Percentiles rank a stretch among this genome's conserved stretches.
phyloP scores from a whole-genome alignment of 495 filamentous ascomycete genomes.

The Aspergillus nidulans region DNA sequence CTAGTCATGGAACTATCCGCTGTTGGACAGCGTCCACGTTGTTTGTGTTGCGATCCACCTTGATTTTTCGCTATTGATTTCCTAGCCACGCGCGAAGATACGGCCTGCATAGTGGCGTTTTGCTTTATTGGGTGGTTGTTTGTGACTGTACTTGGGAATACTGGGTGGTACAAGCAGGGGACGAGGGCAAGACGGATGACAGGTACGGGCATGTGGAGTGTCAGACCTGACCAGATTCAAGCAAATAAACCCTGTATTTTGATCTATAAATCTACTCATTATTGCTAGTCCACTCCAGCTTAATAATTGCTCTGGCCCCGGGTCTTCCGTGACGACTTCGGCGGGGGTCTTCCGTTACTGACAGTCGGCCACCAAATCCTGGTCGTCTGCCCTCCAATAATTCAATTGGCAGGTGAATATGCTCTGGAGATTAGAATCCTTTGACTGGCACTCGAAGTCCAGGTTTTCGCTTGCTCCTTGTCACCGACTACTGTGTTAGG shows the following conservation, averaged over 20 bases:
- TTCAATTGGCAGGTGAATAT: background rate
- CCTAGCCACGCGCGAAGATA: slow-evolving; percentile 1
- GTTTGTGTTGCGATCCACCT: background rate
- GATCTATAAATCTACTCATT: background rate
- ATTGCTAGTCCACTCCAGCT: background rate
- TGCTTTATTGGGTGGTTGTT: slow-evolving; percentile 7
- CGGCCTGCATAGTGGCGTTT: slow-evolving; percentile 16
- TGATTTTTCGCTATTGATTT: background rate
- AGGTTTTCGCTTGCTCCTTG: background rate
- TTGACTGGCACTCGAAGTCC: background rate
- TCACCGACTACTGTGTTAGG: slow-evolving; percentile 6
- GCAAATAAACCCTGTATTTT: background rate
- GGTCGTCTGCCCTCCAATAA: background rate
- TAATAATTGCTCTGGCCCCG: background rate
- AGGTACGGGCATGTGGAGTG: background rate
- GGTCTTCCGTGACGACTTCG: background rate
- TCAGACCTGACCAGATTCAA: background rate
- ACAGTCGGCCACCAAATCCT: background rate
- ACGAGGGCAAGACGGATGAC: background rate
- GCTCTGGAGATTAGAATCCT: background rate
- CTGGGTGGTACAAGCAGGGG: background rate
- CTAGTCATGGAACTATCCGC: background rate
- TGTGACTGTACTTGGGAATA: background rate
- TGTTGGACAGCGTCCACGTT: background rate
- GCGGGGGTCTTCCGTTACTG: background rate